Base-by-base conservation (phyloP, 2,329 filamentous ascomycete species). In the Diaporthe vaccinii region DNA sequence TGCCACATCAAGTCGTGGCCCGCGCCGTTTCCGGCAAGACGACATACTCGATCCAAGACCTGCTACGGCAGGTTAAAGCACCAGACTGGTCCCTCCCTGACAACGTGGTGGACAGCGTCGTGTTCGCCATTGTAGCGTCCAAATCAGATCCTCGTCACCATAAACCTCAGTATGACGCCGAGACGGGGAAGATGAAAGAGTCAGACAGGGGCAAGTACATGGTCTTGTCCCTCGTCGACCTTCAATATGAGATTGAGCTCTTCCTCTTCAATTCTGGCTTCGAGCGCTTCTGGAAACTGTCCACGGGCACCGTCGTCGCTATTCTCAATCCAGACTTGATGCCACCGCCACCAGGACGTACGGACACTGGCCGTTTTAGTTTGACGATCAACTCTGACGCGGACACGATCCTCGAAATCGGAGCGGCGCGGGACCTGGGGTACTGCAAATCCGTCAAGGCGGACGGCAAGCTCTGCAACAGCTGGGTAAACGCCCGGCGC, bases 191-290 rank as follows among this genome's bases (percentile, higher is more conserved):
- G 76, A 83, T 89, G 59, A 85, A 86, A 25, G 85, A 89, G 65
- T 87, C 90, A 14, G 89, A 92, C 72, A 88, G 89, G 28, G 93
- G 93, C 68, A 98, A 98, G 83, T 99, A 97, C 86, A 98, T 99
- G 94, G 93, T 96, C 2, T 87, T 99, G 77, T 94, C 91, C 2
- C 88, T 99, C 3, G 95, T 94, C 0, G 96, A 99, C 83, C 87
- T 99, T 15, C 93, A 95, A 80, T 98, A 93, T 91, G 95, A 98
- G 79, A 84, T 99, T 17, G 96, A 98, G 78, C 89, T 98, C 57
- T 98, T 95, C 80, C 90, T 99, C 20, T 99, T 99, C 84, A 94
- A 94, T 80, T 92, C 93, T 0, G 97, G 95, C 9, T 98, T 98
- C 80, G 93, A 94, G 22, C 92, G 94, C 73, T 99, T 97, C 86